phyloP scores from a whole-genome alignment of 768 basidiomycete genomes.

The Xerocomus spinulosus region DNA sequence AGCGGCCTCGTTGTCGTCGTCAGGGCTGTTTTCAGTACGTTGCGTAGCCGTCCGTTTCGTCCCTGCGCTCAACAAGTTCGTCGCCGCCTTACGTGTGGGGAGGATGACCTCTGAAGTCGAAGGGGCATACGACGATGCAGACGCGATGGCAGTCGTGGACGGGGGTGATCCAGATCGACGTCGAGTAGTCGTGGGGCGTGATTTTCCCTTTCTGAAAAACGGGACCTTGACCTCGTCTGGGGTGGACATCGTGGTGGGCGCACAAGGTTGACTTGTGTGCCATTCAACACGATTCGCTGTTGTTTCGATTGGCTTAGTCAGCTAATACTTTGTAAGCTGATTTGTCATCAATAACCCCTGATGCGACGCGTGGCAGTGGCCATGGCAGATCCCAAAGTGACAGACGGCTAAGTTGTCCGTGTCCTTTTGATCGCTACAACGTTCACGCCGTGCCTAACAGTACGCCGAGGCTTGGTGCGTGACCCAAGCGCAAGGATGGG shows the following conservation, averaged over 20 bases:
- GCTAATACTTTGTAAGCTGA: conserved; percentile 3
- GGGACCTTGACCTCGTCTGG: conserved; percentile 52
- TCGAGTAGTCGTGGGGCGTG: conserved; percentile 70
- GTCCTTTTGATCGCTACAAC: background rate
- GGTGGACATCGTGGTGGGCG: conserved; percentile 29
- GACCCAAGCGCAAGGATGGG: background rate
- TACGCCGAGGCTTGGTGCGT: background rate
- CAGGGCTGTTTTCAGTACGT: conserved; percentile 42
- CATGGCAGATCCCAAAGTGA: no score
- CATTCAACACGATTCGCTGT: no score
- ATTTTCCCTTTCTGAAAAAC: conserved; percentile 85
- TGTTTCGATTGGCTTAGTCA: conserved; percentile 18
- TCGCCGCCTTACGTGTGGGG: conserved; percentile 61
- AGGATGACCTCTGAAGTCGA: conserved; percentile 62
- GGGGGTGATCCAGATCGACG: conserved; percentile 68
- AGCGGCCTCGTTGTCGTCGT: conserved; percentile 44
- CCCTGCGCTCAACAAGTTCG: conserved; percentile 74
- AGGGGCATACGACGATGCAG: conserved; percentile 16
- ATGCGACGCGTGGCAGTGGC: no score
- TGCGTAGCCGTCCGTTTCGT: conserved; percentile 59
- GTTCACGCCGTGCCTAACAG: background rate
- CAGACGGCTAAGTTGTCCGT: no score
- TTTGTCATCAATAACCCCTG: conserved; percentile 14
- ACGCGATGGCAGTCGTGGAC: conserved; percentile 14
- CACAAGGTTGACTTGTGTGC: no score